Percentiles rank a stretch among this genome's conserved stretches.
Evolutionary conservation across 1,284 basidiomycete genomes (phyloP).

Genomic region (Cystobasidium sp.): DNA sequence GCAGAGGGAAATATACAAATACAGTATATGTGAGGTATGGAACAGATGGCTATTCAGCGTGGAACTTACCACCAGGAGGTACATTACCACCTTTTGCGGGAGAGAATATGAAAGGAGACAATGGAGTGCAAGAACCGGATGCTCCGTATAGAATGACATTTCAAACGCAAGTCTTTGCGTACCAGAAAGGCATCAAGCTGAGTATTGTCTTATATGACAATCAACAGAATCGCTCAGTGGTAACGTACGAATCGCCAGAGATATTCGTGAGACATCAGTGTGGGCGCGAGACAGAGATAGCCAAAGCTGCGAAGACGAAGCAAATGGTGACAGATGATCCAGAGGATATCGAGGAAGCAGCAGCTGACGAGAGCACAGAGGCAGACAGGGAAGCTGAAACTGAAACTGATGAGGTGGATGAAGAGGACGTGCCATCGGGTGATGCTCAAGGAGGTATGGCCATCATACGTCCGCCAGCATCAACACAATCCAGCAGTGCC

Average conservation of each 20-base stretch:
- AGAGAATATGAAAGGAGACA: constrained; percentile 2
- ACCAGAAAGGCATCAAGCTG: constrained; percentile 29
- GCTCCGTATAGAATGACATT: constrained; percentile 29
- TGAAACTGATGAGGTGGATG: no score
- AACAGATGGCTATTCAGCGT: constrained; percentile 24
- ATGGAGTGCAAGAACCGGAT: not conserved
- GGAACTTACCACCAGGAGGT: constrained; percentile 21
- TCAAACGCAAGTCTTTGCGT: constrained; percentile 32
- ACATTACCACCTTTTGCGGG: constrained; percentile 15
- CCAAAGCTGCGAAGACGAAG: not conserved
- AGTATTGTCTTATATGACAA: constrained; percentile 24
- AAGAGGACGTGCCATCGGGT: no score
- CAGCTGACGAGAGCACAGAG: no score
- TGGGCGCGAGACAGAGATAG: not conserved
- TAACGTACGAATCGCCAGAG: constrained; percentile 9
- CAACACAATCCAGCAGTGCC: no score
- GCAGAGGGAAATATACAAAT: constrained; percentile 33
- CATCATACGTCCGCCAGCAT: no score
- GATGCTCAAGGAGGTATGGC: no score
- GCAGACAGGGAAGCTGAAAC: no score
- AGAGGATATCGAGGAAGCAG: no score
- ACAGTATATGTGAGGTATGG: constrained; percentile 28
- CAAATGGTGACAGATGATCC: not conserved
- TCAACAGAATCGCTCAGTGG: constrained; percentile 13
- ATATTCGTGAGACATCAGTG: constrained; percentile 16